Evolutionary conservation across 1,284 basidiomycete genomes (phyloP), one percentile per base, ranked within the genome.

Genomic region (Gymnopus androsaceus): DNA sequence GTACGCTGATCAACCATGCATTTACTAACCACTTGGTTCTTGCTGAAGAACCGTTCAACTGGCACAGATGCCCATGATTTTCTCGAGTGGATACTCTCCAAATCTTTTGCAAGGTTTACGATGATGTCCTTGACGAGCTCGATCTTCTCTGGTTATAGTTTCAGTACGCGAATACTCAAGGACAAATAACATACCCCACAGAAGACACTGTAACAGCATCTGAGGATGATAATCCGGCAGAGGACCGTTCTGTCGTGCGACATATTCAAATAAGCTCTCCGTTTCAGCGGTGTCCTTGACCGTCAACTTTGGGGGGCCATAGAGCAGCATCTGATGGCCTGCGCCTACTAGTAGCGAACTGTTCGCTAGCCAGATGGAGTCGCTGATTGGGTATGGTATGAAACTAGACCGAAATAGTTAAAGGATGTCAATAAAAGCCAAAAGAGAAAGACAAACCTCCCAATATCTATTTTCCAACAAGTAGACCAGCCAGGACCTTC

Each of bases 191-290:
- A 59, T 61, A 95, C 94, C 88, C 92, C 94, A 95, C 12, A 95
- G 73, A 40, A 97, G 75, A 66, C 92, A 94, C 66, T 96, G 95
- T n/a, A 93, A 74, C 12, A 97, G 71, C 79, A 95, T 89, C 63
- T 95, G 92, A 2, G 94, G 94, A 71, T 96, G 92, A 69, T 92
- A 94, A 69, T 96, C 91, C 28, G 84, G 82, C 42, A 97, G 72
- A 1, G 94, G 93, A 0, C 91, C 92, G 68, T 94, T 95, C 51
- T 84, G 78, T 59, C 85, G 74, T 4, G 90, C 90, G 40, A 94
- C 90, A 63, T 90, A 79, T 65, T 94, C 90, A 60, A 94, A 92
- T 21, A 95, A 76, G 59, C 82, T 82, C 61, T 80, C 80, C 6
- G 67, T 59, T 38, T 69, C 57, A 5, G 1, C 7, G 11, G 64